phyloP scores from a whole-genome alignment of 2,329 filamentous ascomycete species.

The Ambrosiella xylebori region DNA sequence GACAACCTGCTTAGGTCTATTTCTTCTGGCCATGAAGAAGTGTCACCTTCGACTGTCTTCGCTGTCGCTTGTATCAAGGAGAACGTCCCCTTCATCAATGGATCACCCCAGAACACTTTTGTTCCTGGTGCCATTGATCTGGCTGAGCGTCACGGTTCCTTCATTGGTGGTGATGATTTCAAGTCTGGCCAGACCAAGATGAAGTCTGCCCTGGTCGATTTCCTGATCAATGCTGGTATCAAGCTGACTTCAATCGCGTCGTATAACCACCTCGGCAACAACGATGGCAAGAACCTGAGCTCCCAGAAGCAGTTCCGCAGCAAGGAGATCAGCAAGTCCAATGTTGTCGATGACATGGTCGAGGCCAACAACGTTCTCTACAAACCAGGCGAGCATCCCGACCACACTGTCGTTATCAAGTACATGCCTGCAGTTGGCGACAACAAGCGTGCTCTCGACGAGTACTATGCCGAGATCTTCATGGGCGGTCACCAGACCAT shows the following conservation, averaged over 20 bases:
- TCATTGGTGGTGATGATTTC: constrained; percentile 97
- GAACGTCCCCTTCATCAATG: constrained; percentile 88
- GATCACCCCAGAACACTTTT: constrained; percentile 97
- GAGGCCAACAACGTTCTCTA: constrained; percentile 87
- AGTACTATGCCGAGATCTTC: constrained; percentile 99
- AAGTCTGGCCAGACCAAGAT: constrained; percentile 99
- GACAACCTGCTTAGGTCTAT: constrained; percentile 85
- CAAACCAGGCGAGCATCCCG: constrained; percentile 79
- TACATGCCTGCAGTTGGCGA: constrained; percentile 99
- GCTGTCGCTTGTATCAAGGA: constrained; percentile 90
- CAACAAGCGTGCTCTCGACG: constrained; percentile 95
- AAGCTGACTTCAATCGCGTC: constrained; percentile 96
- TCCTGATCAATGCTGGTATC: constrained; percentile 95
- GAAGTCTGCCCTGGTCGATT: constrained; percentile 98
- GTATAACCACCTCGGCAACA: constrained; percentile 99
- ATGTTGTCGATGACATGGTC: constrained; percentile 99
- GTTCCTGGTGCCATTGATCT: constrained; percentile 83
- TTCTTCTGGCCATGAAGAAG: constrained; percentile 68
- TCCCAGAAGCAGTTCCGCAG: constrained; percentile 97
- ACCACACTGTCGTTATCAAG: constrained; percentile 99
- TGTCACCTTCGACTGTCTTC: constrained; percentile 92
- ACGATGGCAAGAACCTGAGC: constrained; percentile 96
- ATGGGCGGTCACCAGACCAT: constrained; percentile 97
- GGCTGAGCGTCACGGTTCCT: constrained; percentile 70
- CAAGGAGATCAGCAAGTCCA: constrained; percentile 99